Evolutionary conservation across 495 filamentous ascomycete species (phyloP), one percentile per base, ranked within the genome.

Genomic region (Ascodesmis nigricans): DNA sequence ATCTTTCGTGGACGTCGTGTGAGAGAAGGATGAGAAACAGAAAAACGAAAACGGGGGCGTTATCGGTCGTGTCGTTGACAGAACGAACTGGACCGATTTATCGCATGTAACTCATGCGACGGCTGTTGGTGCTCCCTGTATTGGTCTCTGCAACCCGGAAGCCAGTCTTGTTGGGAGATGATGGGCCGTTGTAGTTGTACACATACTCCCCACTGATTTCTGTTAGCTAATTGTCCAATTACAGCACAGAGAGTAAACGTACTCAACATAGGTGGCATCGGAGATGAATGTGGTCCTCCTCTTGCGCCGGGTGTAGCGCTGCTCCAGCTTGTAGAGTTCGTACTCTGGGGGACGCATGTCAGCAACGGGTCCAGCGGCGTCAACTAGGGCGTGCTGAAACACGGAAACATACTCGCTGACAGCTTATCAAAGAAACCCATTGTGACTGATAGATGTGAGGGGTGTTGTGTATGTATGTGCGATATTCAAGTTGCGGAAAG

Each of bases 311-410:
- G 78, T 83, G 61, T 93, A 93, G 29, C 78, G 70, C 57, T 91
- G 75, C 58, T 93, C 82, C 40, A 93, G 71, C 20, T 78, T 77
- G 63, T 82, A 87, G 48, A 91, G 69, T 63, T 92, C 78, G 43
- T 81, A 11, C 33, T 27, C 21, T 42, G 17, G 28, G 15, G 24
- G 21, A 14, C 24, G 23, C 7, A n/a, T 6, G 25, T 17, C 3
- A 2, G 13, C 10, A 18, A 13, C 11, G 30, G 20, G 21, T 23
- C 9, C 18, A 4, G 20, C 21, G 26, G 35, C 8, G 7, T 31
- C 9, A 11, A 19, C 2, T 11, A 31, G 23, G 17, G 26, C 26
- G 33, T 23, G 31, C 13, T 31, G 8, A 20, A 42, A 42, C 42
- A 43, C 41, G 37, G 28, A 40, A 44, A 54, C 60, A 31, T 56